Evolutionary conservation across 108 stramenopile genomes (phyloP).

Genomic region (Fragilaria crotonensis): DNA sequence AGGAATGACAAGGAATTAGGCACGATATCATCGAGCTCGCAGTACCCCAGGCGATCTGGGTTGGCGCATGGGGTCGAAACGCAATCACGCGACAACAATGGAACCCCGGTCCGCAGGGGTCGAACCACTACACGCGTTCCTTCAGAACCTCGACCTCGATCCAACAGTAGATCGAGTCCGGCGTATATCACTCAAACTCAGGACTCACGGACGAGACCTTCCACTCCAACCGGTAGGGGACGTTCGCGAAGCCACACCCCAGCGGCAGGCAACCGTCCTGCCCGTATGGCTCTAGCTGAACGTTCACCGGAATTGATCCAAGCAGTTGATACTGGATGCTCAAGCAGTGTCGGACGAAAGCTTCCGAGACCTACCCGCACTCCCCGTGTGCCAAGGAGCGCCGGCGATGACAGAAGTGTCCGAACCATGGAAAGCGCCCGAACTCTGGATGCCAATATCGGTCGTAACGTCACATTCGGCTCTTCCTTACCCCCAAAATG

Average conservation of each 20-base stretch:
- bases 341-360: not conserved
- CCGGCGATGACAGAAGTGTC: not conserved
- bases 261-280: not conserved
- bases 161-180: not conserved
- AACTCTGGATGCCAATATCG: conserved; percentile 30
- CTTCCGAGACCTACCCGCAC: not conserved
- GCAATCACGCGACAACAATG: not conserved
- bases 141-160: not conserved
- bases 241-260: not conserved
- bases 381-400: not conserved
- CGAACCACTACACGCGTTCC: not conserved
- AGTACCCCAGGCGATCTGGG: not conserved
- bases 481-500: not conserved
- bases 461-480: conserved; percentile 36
- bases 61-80: not conserved
- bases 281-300: not conserved
- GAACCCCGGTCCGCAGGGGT: not conserved
- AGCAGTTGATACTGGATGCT: not conserved
- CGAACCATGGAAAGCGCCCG: not conserved
- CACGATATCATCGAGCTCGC: not conserved
- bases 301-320: not conserved
- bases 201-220: not conserved
- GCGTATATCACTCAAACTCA: not conserved
- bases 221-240: not conserved
- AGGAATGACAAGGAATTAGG: too few relatives aligned